Conservation (phyloP, 2,329 filamentous ascomycete genomes). For the Chalaropsis thielavioides region DNA sequence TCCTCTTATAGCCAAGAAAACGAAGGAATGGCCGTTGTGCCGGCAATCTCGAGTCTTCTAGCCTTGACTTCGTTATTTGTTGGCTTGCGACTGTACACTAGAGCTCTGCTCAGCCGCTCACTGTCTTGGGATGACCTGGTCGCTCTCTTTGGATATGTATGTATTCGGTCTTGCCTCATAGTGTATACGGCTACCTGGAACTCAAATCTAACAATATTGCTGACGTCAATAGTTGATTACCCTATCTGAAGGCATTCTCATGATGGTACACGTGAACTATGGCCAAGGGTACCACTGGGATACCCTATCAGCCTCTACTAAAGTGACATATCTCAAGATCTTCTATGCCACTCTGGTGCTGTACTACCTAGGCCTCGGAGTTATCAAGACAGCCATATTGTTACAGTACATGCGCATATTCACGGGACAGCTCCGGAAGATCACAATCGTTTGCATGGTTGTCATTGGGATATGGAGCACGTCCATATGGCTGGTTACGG, state of each 20-base stretch:
- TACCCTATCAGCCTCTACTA: neutral
- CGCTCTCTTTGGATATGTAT: slow-evolving; percentile 9
- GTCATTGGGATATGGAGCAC: slow-evolving; percentile 18
- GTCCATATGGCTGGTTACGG: slow-evolving; percentile 14
- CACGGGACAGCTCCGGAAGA: slow-evolving; percentile 14
- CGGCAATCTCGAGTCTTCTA: slow-evolving; percentile 4
- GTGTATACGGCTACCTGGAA: neutral
- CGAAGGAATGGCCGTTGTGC: slow-evolving; percentile 9
- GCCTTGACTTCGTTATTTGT: slow-evolving; percentile 9
- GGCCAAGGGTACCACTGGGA: slow-evolving; percentile 15
- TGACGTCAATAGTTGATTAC: slow-evolving; percentile 6
- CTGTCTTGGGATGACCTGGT: slow-evolving; percentile 13
- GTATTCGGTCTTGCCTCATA: neutral
- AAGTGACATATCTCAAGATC: slow-evolving; percentile 18
- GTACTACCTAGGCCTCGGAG: slow-evolving; percentile 20
- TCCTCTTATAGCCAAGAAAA: neutral
- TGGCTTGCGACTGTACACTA: slow-evolving; percentile 14
- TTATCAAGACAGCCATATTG: slow-evolving; percentile 22
- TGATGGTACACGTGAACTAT: slow-evolving; percentile 15
- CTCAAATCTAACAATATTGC: neutral
- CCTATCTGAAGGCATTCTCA: slow-evolving; percentile 12
- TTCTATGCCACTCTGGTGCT: slow-evolving; percentile 21
- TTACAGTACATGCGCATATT: slow-evolving; percentile 23
- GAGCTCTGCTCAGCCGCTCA: slow-evolving; percentile 9
- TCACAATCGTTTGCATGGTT: slow-evolving; percentile 17